Conservation (phyloP, 2,329 filamentous ascomycete species). For the Whalleya microplaca region DNA sequence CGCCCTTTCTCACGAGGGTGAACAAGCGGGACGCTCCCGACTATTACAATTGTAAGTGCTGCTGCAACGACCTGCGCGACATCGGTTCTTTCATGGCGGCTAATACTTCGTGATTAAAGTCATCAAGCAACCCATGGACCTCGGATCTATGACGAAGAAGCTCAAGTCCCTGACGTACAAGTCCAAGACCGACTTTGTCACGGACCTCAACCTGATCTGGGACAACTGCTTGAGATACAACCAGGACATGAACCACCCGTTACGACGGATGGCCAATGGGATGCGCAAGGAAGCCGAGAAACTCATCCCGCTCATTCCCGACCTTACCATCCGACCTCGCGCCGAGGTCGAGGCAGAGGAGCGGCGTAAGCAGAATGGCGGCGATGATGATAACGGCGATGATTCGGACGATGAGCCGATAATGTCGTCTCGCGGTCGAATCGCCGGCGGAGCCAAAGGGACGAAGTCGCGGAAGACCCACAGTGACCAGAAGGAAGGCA, state of each 20-base stretch:
- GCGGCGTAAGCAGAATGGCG: conserved; percentile 83
- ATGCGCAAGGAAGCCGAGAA: conserved; percentile 99
- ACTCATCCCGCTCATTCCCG: conserved; percentile 90
- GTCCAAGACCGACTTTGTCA: conserved; percentile 92
- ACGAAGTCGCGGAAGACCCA: conserved; percentile 78
- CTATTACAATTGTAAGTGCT: conserved; percentile 80
- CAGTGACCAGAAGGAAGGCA: conserved; percentile 75
- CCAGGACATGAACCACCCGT: conserved; percentile 81
- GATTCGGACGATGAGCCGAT: conserved; percentile 98
- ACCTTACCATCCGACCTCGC: conserved; percentile 85
- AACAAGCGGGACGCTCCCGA: conserved; percentile 97
- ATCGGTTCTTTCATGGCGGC: conserved; percentile 14
- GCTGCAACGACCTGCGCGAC: not conserved
- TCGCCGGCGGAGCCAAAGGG: conserved; percentile 79
- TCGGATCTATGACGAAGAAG: conserved; percentile 98
- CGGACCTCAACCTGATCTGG: conserved; percentile 94
- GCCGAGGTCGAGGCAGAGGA: conserved; percentile 92
- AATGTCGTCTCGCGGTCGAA: conserved; percentile 94
- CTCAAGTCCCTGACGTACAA: conserved; percentile 79
- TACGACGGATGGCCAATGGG: conserved; percentile 89
- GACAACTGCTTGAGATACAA: conserved; percentile 97
- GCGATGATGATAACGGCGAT: conserved; percentile 79
- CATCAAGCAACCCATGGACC: conserved; percentile 97
- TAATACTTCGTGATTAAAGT: conserved; percentile 58
- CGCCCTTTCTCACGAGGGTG: conserved; percentile 90